phyloP scores from a whole-genome alignment of 2,329 filamentous ascomycete species.

The Cladophialophora chaetospira region DNA sequence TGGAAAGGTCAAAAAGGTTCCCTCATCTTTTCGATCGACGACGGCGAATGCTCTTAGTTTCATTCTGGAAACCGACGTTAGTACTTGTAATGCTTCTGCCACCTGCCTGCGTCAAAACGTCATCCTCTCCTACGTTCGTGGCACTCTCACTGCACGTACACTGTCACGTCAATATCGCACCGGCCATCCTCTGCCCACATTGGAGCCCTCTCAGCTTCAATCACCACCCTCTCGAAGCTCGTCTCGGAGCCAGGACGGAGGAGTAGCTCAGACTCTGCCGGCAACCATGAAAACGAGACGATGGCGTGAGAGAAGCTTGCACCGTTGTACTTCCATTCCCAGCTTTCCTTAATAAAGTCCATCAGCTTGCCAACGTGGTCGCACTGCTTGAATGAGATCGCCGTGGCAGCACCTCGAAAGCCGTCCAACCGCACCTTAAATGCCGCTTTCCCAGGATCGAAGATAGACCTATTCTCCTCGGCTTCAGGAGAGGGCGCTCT shows the following conservation, averaged over 20 bases:
- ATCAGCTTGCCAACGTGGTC: constrained; percentile 19
- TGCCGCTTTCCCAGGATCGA: constrained; percentile 9
- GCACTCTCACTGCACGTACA: constrained; percentile 13
- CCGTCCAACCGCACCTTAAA: constrained; percentile 21
- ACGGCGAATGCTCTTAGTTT: constrained; percentile 1
- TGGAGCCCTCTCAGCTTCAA: constrained; percentile 23
- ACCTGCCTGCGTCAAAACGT: no score
- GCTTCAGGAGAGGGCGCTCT: not conserved
- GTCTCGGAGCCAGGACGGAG: constrained; percentile 18
- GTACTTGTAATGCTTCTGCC: no score
- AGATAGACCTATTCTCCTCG: not conserved
- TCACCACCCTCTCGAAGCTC: constrained; percentile 26
- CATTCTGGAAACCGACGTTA: no score
- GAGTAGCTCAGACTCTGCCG: constrained; percentile 21
- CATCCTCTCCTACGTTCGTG: not conserved
- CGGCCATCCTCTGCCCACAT: constrained; percentile 21
- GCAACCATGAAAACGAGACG: constrained; percentile 28
- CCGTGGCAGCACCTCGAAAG: constrained; percentile 17
- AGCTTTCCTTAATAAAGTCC: constrained; percentile 18
- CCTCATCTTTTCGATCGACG: no score
- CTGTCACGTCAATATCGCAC: constrained; percentile 24
- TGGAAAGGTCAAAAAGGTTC: no score
- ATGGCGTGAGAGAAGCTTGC: constrained; percentile 17
- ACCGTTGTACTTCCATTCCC: constrained; percentile 26
- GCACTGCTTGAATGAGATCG: constrained; percentile 15